These are phyloP conservation scores for Blastobotrys persicus DNA, from an alignment of 1,139 yeast species.

Conservation along the genomic window DNA sequence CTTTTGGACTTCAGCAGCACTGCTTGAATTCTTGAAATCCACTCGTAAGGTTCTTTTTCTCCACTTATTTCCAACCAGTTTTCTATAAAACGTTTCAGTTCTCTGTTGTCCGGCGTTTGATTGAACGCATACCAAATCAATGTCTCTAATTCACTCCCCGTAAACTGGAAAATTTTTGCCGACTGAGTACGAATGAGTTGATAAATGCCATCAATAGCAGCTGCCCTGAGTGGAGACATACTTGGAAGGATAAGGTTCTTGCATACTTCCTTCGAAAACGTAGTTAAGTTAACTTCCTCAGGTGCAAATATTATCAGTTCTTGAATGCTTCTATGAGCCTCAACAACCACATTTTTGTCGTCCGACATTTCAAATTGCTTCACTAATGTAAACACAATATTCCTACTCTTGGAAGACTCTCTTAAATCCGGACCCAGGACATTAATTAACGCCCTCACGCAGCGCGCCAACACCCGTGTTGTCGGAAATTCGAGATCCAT, in stretches of 20 bases:
- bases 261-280: constrained; percentile 32
- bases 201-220: constrained; percentile 40
- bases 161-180: constrained; percentile 31
- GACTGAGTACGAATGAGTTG: constrained; percentile 39
- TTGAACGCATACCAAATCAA: constrained; percentile 42
- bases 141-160: constrained; percentile 34
- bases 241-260: constrained; percentile 25
- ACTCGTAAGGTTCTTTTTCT: constrained; percentile 31
- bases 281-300: constrained; percentile 28
- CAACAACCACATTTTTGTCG: constrained; percentile 30
- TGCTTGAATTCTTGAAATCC: constrained; percentile 40
- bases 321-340: constrained; percentile 31
- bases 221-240: constrained; percentile 25
- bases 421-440: constrained; percentile 51
- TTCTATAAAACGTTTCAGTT: constrained; percentile 32
- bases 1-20: constrained; percentile 36
- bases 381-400: constrained; percentile 29
- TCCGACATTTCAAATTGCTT: constrained; percentile 32
- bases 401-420: constrained; percentile 30
- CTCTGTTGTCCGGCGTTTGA: constrained; percentile 31
- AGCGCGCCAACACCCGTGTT: constrained; percentile 41
- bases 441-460: constrained; percentile 45
- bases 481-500: constrained; percentile 47
- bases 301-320: constrained; percentile 36
- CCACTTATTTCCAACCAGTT: constrained; percentile 41